phyloP scores from a whole-genome alignment of 2,329 filamentous ascomycete genomes.

The Chaetomium globosum region DNA sequence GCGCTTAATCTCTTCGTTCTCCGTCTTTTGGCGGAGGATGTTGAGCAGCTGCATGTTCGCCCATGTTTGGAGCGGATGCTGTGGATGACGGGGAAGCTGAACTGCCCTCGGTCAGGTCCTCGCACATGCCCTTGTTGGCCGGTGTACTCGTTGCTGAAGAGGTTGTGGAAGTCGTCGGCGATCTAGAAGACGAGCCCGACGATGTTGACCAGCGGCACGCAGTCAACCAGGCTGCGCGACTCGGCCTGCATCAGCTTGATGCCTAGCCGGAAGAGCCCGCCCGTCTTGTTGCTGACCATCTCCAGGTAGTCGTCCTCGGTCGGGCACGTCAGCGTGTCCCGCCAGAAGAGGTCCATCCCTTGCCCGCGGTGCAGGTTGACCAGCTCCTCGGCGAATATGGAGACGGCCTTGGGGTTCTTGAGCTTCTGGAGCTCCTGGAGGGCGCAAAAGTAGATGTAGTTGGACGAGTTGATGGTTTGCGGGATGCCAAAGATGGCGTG shows the following conservation, averaged over 20 bases:
- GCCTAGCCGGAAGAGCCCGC: constrained; percentile 79
- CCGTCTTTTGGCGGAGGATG: constrained; percentile 87
- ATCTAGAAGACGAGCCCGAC: constrained; percentile 89
- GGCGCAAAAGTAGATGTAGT: constrained; percentile 84
- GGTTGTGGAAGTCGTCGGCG: constrained; percentile 90
- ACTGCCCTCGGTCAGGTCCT: constrained; percentile 95
- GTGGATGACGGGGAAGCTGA: constrained; percentile 94
- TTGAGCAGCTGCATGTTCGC: constrained; percentile 83
- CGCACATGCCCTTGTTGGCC: constrained; percentile 88
- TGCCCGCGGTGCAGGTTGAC: constrained; percentile 84
- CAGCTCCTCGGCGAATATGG: constrained; percentile 79
- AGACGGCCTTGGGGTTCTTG: constrained; percentile 67
- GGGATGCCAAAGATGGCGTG: constrained; percentile 83
- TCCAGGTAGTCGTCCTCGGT: constrained; percentile 90
- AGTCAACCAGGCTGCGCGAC: constrained; percentile 61
- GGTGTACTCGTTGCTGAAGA: constrained; percentile 75
- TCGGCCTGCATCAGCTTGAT: constrained; percentile 89
- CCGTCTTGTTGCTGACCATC: constrained; percentile 91
- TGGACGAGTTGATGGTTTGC: constrained; percentile 88
- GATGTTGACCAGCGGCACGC: constrained; percentile 80
- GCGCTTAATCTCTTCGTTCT: constrained; percentile 82
- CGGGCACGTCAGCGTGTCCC: constrained; percentile 80
- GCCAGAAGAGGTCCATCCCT: constrained; percentile 90
- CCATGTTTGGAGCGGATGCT: constrained; percentile 78
- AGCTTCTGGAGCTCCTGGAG: constrained; percentile 74